Base-by-base conservation (phyloP, 208 protist species). In the Strigomonas galati region DNA sequence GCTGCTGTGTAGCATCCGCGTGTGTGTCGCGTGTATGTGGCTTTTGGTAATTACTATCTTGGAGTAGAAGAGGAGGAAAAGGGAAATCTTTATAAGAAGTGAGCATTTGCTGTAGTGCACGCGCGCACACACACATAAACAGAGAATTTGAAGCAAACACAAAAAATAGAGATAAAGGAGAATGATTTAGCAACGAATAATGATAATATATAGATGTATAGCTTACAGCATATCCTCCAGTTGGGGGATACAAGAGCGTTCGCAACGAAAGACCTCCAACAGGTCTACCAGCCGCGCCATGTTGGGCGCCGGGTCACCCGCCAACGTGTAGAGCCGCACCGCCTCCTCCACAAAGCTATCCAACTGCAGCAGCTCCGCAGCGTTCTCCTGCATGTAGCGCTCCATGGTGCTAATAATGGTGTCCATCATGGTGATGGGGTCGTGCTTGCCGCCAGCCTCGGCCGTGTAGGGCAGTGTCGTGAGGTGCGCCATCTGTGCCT, bases 321-420 rank as follows among this genome's bases (percentile, higher is more conserved):
- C 76, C 44, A 94, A 74, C 21, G 84, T 87, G 71, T 94, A 94
- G 53, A 92, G 69, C 12, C 89, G 89, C n/a, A 85, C 82, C 68
- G 79, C 66, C 51, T 87, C 84, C n/a, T 72, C 70, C 6, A 94
- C 57, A 74, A 94, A 92, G 1, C 83, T 79, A 65, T 88, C 83
- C 1, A 72, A 87, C 48, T 82, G 71, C 26, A 81, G 70, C 27
- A 91, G 52, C 35, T 65, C 76, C 0, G 81, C 71, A n/a, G 85
- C 80, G 54, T 91, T 79, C 17, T 76, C 71, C 28, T 71, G 70
- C 17, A 89, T 28, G 68, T 87, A 90, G 27, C 56, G 57, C 69
- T 94, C 85, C 69, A 90, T 79, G 26, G 76, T 81, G 0, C 67
- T 30, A 46, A 71, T 68, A 32, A 81, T 35, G 54, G 21, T 63